Conservation (phyloP, 2,329 filamentous ascomycete genomes). For the Xylariales sp. region DNA sequence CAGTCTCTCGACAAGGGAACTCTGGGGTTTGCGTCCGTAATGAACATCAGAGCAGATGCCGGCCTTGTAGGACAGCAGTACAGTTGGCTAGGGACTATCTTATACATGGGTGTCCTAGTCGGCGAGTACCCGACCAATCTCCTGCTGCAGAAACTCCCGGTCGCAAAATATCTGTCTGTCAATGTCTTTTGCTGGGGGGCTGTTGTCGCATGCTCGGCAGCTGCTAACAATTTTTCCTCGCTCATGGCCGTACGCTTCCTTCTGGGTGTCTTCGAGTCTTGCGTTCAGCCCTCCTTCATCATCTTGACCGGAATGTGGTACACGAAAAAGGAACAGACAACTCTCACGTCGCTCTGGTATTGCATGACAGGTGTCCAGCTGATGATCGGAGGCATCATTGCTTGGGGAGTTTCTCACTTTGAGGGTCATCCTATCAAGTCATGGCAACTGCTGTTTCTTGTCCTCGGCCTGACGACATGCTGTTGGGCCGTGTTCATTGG, state of each 20-base stretch:
- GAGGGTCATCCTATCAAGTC: constrained; percentile 22
- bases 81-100: constrained; percentile 29
- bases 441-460: constrained; percentile 38
- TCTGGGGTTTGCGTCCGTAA: constrained; percentile 20
- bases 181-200: constrained; percentile 39
- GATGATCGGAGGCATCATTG: constrained; percentile 33
- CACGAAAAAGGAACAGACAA: constrained; percentile 33
- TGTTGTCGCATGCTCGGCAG: constrained; percentile 27
- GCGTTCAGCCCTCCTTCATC: constrained; percentile 39
- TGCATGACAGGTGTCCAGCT: constrained; percentile 30
- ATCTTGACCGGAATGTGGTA: constrained; percentile 37
- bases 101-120: constrained; percentile 36
- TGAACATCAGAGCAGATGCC: constrained; percentile 19
- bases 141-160: constrained; percentile 31
- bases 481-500: constrained; percentile 29
- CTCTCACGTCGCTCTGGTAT: constrained; percentile 20
- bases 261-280: constrained; percentile 40
- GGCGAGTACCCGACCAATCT: constrained; percentile 35
- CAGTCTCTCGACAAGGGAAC: constrained; percentile 29
- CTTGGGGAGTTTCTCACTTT: constrained; percentile 30
- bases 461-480: constrained; percentile 31
- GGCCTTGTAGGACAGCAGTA: constrained; percentile 33
- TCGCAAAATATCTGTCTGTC: constrained; percentile 30
- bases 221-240: constrained; percentile 28
- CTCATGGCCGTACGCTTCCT: constrained; percentile 32